phyloP scores from a whole-genome alignment of 2,329 filamentous ascomycete species.

The Pseudofabraea citricarpa region DNA sequence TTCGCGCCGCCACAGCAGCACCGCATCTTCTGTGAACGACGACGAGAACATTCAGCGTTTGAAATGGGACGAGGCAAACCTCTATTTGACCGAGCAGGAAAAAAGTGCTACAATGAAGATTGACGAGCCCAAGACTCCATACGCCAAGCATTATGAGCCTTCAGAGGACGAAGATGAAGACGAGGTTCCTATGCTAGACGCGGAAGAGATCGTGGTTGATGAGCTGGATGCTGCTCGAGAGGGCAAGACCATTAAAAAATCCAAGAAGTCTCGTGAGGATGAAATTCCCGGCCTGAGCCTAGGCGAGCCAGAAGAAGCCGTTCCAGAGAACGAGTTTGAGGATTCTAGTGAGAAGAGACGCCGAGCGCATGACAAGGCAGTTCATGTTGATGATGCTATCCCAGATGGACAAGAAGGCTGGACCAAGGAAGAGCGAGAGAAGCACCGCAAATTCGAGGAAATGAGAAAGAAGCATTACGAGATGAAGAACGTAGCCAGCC shows the following conservation, averaged over 20 bases:
- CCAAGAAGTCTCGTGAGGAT: slow-evolving; percentile 42
- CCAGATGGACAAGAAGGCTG: slow-evolving; percentile 50
- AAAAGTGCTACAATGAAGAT: slow-evolving; percentile 98
- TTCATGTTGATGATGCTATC: slow-evolving; percentile 67
- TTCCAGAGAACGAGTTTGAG: slow-evolving; percentile 47
- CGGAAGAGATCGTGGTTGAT: slow-evolving; percentile 64
- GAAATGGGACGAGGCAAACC: slow-evolving; percentile 98
- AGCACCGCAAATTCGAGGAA: slow-evolving; percentile 88
- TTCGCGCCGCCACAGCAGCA: slow-evolving; percentile 49
- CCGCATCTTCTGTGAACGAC: slow-evolving; percentile 39
- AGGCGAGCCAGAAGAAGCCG: slow-evolving; percentile 80
- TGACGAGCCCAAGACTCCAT: slow-evolving; percentile 96
- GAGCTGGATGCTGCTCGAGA: slow-evolving; percentile 51
- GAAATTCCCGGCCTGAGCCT: slow-evolving; percentile 91
- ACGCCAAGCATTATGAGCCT: slow-evolving; percentile 87
- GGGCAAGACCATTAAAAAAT: slow-evolving; percentile 18
- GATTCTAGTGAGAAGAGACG: slow-evolving; percentile 22
- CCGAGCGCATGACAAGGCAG: slow-evolving; percentile 58
- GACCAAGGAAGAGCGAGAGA: slow-evolving; percentile 73
- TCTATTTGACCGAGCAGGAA: slow-evolving; percentile 96
- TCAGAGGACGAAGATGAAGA: slow-evolving; percentile 74
- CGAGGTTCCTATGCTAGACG: slow-evolving; percentile 60
- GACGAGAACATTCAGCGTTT: slow-evolving; percentile 67
- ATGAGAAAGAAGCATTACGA: slow-evolving; percentile 96
- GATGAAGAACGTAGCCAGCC: slow-evolving; percentile 88